Base-by-base conservation (phyloP, 2,329 filamentous ascomycete genomes). In the Blumeriella jaapii region DNA sequence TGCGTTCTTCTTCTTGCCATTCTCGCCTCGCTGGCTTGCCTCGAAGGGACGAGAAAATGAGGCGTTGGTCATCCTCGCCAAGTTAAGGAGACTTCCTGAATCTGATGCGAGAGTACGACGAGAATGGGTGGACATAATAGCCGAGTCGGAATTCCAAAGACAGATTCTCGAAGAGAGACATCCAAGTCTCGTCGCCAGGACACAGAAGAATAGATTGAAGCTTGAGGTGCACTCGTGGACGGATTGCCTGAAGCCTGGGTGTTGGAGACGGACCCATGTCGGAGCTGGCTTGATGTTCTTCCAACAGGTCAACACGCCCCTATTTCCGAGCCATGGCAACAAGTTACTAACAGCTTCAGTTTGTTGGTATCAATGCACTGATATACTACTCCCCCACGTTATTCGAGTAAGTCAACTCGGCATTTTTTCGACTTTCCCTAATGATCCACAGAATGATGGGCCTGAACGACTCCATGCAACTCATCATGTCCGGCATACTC, bases 401-500 rank as follows among this genome's bases (percentile, higher is more conserved):
- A 42, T 68, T 73, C 39, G 71, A 77, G 2, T 56, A 58, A 7
- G 47, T 68, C 22, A 24, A 4, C 22, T n/a, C 12, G 22, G 22
- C 12, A 4, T 4, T 24, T 4, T 24, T 9, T 8, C 22, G 22
- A n/a, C 4, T 24, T n/a, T 24, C 22, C 9, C 60, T 82, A 1
- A 77, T 77, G 1, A 81, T 3, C 19, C 3, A 11, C 9, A 34
- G 31, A 15, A 28, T 12, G 14, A 22, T 34, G 24, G 31, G 31
- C 22, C 24, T 29, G 5, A 19, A 29, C 9, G 15, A 29, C 26
- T 22, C 18, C 4, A 29, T 35, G 18, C 26, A 29, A 13, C 26
- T 35, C 10, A 15, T 35, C 19, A 23, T 29, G 26, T 22, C 78
- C 0, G 78, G 78, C 4, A 77, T 82, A 0, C 75, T 79, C 4